Percentiles rank a stretch among this genome's conserved stretches.
Conservation (phyloP, 805 yeast species). For the Myxozyma geophila region DNA sequence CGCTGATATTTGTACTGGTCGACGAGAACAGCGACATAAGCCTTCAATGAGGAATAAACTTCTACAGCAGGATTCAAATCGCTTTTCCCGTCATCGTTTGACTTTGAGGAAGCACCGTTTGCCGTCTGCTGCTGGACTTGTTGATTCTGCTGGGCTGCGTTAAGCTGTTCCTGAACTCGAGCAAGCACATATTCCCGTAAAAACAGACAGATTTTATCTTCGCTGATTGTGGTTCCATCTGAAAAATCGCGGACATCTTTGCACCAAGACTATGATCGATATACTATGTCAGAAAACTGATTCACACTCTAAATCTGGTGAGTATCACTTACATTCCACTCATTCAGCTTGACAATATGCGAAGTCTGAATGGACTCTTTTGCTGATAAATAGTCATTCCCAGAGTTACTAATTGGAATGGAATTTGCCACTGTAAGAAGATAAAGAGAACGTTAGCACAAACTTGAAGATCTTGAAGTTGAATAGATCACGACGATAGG, state of each 20-base stretch:
- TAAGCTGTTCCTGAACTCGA: constrained; percentile 3
- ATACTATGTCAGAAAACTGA: not conserved
- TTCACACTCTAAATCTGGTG: not conserved
- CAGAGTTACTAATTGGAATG: constrained; percentile 5
- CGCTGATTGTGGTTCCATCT: constrained; percentile 27
- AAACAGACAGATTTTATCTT: constrained; percentile 34
- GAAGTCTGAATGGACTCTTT: constrained; percentile 5
- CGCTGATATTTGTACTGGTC: constrained; percentile 30
- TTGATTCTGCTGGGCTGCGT: constrained; percentile 12
- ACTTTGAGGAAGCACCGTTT: constrained; percentile 1
- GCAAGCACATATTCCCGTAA: constrained; percentile 26
- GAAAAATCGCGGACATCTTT: constrained; percentile 31
- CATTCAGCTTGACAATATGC: constrained; percentile 21
- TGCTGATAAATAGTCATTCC: constrained; percentile 6
- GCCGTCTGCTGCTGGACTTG: constrained; percentile 8
- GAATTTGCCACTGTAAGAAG: constrained; percentile 22
- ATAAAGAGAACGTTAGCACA: not conserved
- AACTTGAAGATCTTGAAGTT: too few relatives aligned
- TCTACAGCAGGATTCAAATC: constrained; percentile 15
- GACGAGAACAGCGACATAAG: constrained; percentile 24
- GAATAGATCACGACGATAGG: too few relatives aligned
- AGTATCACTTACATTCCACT: constrained; percentile 28
- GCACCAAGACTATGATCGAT: constrained; percentile 31
- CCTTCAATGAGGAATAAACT: constrained; percentile 10
- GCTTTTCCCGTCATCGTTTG: constrained; percentile 2